These are phyloP conservation scores for Clonostachys rosea DNA, from an alignment of 2,329 filamentous ascomycete genomes.

Conservation along the genomic window DNA sequence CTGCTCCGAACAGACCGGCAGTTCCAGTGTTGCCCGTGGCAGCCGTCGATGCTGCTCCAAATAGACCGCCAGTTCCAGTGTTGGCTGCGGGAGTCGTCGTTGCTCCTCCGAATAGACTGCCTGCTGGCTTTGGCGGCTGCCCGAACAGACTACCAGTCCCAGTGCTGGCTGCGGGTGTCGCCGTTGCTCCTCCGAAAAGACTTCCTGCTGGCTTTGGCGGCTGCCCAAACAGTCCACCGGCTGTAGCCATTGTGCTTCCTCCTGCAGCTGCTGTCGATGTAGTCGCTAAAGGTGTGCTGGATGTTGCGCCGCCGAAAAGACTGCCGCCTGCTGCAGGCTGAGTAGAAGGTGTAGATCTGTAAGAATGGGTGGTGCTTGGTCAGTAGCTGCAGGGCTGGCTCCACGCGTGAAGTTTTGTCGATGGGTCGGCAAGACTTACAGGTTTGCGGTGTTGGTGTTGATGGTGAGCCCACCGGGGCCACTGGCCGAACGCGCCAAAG, in stretches of 20 bases:
- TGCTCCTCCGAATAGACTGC: slow-evolving; percentile 14
- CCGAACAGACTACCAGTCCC: slow-evolving; percentile 23
- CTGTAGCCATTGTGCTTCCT: slow-evolving; percentile 23
- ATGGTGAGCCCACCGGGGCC: slow-evolving; percentile 58
- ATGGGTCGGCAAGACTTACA: slow-evolving; percentile 11
- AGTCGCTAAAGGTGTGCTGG: slow-evolving; percentile 9
- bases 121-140: no score
- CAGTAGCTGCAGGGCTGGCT: not conserved
- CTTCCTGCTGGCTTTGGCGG: slow-evolving; percentile 4
- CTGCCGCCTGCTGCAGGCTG: slow-evolving; percentile 25
- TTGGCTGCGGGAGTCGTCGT: slow-evolving; percentile 8
- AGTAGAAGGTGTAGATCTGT: slow-evolving; percentile 6
- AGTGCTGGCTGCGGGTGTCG: slow-evolving; percentile 12
- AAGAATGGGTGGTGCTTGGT: not conserved
- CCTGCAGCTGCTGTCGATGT: not conserved
- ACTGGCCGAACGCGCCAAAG: slow-evolving; percentile 52
- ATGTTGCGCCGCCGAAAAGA: slow-evolving; percentile 24
- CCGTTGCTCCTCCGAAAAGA: slow-evolving; percentile 20
- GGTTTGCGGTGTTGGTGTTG: slow-evolving; percentile 58
- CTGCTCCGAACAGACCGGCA: no score
- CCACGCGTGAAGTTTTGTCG: no score
- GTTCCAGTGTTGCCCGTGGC: no score
- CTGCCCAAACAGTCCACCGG: slow-evolving; percentile 28
- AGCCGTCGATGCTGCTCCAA: slow-evolving; percentile 4
- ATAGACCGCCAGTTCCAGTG: slow-evolving; percentile 9